Percentiles rank a stretch among this genome's conserved stretches.
phyloP scores from a whole-genome alignment of 2,329 filamentous ascomycete genomes.

The Mycosphaerelloides madeirae region DNA sequence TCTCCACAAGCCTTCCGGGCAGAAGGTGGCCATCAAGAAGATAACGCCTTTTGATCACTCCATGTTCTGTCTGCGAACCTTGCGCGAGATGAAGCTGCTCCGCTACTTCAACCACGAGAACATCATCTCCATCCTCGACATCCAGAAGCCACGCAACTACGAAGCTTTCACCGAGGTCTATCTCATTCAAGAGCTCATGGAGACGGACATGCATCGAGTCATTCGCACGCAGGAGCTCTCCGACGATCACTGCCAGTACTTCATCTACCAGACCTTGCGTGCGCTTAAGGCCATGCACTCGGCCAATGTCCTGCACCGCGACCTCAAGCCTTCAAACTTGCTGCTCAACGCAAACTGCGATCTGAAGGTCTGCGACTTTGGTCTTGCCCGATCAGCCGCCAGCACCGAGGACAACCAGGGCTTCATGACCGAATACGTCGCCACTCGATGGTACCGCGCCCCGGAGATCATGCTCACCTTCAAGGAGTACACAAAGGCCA shows the following conservation, averaged over 20 bases:
- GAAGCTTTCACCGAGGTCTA: slow-evolving; percentile 97
- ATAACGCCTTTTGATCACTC: slow-evolving; percentile 94
- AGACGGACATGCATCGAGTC: slow-evolving; percentile 98
- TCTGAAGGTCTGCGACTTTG: slow-evolving; percentile 98
- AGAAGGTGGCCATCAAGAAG: slow-evolving; percentile 99
- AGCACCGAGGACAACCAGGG: slow-evolving; percentile 99
- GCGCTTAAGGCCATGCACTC: slow-evolving; percentile 99
- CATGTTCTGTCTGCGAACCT: slow-evolving; percentile 61
- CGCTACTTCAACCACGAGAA: slow-evolving; percentile 99
- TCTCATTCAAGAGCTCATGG: slow-evolving; percentile 98
- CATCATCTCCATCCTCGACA: slow-evolving; percentile 98
- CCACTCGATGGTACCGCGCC: slow-evolving; percentile 96
- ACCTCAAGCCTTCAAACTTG: slow-evolving; percentile 95
- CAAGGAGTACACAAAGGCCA: slow-evolving; percentile 99
- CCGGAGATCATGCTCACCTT: slow-evolving; percentile 99
- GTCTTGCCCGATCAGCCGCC: slow-evolving; percentile 83
- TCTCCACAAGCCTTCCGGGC: slow-evolving; percentile 93
- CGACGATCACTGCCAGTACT: slow-evolving; percentile 99
- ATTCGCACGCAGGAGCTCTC: slow-evolving; percentile 98
- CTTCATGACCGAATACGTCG: slow-evolving; percentile 99
- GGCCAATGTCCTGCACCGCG: slow-evolving; percentile 93
- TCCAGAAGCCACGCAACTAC: slow-evolving; percentile 95
- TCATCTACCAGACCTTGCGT: slow-evolving; percentile 98
- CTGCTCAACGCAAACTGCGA: slow-evolving; percentile 98
- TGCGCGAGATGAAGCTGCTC: slow-evolving; percentile 98